A percentile compares a stretch with the other conserved stretches of the same genome.
phyloP scores from a whole-genome alignment of 2,329 filamentous ascomycete genomes.

The Penicillium sp. region DNA sequence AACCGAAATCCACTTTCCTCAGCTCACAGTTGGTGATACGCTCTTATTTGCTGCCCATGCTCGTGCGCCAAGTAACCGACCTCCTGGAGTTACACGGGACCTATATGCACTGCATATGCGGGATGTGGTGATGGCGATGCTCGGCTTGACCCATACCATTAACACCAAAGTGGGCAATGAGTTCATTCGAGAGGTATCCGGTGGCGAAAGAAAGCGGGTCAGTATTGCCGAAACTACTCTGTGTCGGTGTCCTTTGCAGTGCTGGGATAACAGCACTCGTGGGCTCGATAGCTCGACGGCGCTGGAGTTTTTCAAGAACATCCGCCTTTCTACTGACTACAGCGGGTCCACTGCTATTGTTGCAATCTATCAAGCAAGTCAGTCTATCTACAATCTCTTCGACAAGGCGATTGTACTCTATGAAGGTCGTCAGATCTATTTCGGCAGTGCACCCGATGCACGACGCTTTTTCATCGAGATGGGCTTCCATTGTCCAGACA shows the following conservation, averaged over 20 bases:
- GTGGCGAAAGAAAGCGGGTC: constrained; percentile 60
- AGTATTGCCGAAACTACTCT: constrained; percentile 56
- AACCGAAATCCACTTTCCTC: constrained; percentile 77
- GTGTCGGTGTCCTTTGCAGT: constrained; percentile 46
- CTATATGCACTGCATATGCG: constrained; percentile 50
- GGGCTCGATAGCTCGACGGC: constrained; percentile 55
- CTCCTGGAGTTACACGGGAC: constrained; percentile 42
- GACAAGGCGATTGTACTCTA: constrained; percentile 71
- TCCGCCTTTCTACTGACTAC: constrained; percentile 50
- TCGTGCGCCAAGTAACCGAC: constrained; percentile 45
- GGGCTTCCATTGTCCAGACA: constrained; percentile 65
- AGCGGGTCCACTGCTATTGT: constrained; percentile 50
- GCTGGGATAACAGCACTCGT: constrained; percentile 49
- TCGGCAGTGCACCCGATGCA: constrained; percentile 61
- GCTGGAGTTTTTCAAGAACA: constrained; percentile 53
- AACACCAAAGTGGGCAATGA: constrained; percentile 51
- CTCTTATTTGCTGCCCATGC: constrained; percentile 72
- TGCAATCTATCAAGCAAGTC: constrained; percentile 53
- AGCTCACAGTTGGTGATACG: constrained; percentile 73
- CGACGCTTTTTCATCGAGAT: constrained; percentile 65
- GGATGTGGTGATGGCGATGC: constrained; percentile 54
- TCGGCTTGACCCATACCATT: constrained; percentile 55
- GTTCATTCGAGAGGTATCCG: constrained; percentile 59
- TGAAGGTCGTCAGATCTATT: constrained; percentile 73
- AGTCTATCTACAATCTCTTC: constrained; percentile 57